A percentile compares a stretch with the other conserved stretches of the same genome.
Evolutionary conservation across 257 asterid species (phyloP).

Genomic region (Nicotiana tomentosiformis): DNA sequence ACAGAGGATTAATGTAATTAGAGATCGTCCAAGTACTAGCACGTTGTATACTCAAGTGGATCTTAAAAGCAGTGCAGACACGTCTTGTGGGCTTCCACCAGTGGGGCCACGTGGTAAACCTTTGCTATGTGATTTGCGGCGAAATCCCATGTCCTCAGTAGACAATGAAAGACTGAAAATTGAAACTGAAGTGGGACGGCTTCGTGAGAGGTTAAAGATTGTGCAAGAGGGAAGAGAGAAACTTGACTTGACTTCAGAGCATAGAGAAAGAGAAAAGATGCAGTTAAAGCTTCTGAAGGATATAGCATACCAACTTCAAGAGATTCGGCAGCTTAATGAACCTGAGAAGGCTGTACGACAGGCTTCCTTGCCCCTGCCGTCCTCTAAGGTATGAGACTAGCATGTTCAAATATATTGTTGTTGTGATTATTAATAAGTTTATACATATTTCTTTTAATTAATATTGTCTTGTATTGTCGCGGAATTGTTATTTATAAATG

Average conservation of each 20-base stretch:
- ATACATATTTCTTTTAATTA: background rate
- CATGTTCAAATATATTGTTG: background rate
- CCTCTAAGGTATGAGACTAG: slow-evolving; percentile 44
- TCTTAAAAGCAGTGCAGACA: slow-evolving; percentile 29
- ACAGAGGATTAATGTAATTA: slow-evolving; percentile 8
- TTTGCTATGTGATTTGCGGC: slow-evolving; percentile 23
- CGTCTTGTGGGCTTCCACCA: slow-evolving; percentile 52
- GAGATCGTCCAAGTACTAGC: slow-evolving; percentile 20
- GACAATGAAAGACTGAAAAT: slow-evolving; percentile 57
- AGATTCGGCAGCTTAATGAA: slow-evolving; percentile 39
- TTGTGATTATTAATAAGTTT: background rate
- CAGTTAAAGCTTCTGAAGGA: slow-evolving; percentile 71
- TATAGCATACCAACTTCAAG: slow-evolving; percentile 57
- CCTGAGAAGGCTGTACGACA: slow-evolving; percentile 50
- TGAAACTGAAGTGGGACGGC: slow-evolving; percentile 53
- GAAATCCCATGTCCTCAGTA: slow-evolving; percentile 39
- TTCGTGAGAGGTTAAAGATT: slow-evolving; percentile 53
- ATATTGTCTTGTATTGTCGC: background rate
- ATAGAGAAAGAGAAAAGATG: slow-evolving; percentile 37
- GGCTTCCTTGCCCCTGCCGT: slow-evolving; percentile 60
- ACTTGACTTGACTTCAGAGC: slow-evolving; percentile 51
- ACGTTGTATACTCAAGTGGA: slow-evolving; percentile 19
- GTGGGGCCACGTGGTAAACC: slow-evolving; percentile 28
- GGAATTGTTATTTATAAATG: background rate
- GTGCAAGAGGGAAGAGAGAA: slow-evolving; percentile 76